These are phyloP conservation scores for Melastoma malabathricum DNA, from an alignment of 345 rosid species.

Conservation along the genomic window DNA sequence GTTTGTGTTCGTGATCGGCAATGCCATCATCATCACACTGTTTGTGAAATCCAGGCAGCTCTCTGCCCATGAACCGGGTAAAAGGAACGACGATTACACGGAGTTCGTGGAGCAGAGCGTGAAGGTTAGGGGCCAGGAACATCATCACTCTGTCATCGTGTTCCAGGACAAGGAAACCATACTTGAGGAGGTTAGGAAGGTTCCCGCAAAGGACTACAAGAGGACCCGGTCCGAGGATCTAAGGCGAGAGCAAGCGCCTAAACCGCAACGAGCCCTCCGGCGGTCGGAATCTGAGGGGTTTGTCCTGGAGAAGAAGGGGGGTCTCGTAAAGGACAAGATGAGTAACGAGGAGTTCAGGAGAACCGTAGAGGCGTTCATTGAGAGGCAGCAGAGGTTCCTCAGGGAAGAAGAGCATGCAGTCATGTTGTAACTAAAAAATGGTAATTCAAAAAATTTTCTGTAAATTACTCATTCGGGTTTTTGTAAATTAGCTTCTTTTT, in stretches of 20 bases:
- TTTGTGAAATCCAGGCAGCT: constrained; percentile 54
- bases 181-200: constrained; percentile 6
- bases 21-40: constrained; percentile 57
- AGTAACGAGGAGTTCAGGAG: constrained; percentile 62
- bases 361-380: constrained; percentile 62
- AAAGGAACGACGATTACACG: constrained; percentile 17
- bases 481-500: too few species aligned
- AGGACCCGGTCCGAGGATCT: constrained; percentile 45
- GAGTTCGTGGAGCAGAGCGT: constrained; percentile 32
- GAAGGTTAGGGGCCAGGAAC: constrained; percentile 18
- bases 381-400: constrained; percentile 57
- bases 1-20: constrained; percentile 70
- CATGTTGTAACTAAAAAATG: constrained; percentile 6
- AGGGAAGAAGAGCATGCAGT: constrained; percentile 44
- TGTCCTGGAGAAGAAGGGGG: constrained; percentile 13
- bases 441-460: too few species aligned
- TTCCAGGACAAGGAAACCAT: constrained; percentile 25
- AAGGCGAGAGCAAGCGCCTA: constrained; percentile 7
- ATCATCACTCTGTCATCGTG: constrained; percentile 5
- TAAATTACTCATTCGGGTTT: too few species aligned
- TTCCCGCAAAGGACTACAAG: constrained; percentile 16
- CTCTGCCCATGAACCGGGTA: constrained; percentile 22
- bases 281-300: constrained; percentile 29
- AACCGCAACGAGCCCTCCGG: constrained; percentile 25
- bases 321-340: constrained; percentile 43